Evolutionary conservation across 805 yeast species (phyloP), one percentile per base, ranked within the genome.

Genomic region (Nakazawaea peltata): DNA sequence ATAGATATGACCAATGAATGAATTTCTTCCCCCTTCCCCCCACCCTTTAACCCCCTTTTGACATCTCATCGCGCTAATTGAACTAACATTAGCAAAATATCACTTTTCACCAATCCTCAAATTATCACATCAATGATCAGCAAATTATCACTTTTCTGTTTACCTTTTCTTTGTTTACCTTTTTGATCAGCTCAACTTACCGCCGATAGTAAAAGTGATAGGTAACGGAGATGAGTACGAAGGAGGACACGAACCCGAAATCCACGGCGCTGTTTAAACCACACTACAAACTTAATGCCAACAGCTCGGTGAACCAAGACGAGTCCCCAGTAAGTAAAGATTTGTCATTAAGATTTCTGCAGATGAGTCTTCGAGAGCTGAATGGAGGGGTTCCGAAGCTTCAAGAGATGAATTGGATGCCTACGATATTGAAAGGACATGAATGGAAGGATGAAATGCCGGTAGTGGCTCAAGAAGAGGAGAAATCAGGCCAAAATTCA

Each of bases 291-390:
- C 26, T 32, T n/a, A 32, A 33, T 22, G 9, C 14, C n/a, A 17
- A 33, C n/a, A 21, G 32, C 15, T 33, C 36, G 9, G 36, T 32
- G 3, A 32, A 33, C 21, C n/a, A 15, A 5, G 36, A 34, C 19
- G 34, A 36, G 14, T 36, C 39, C 3, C 39, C 39, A 1, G 18
- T 30, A 15, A 19, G 32, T 6, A 36, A 30, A 16, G 34, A 36
- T 16, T 22, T 36, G 28, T 17, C 23, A 9, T 17, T 16, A 3
- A 19, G 21, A 16, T 36, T 36, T 32, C 19, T n/a, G 10, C 17
- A 13, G 10, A 14, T 36, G 11, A 30, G 34, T 17, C 31, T 36
- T 19, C 12, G 16, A 13, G 18, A 24, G 9, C 11, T 24, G 16
- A 7, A 3, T 19, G 25, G 7, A 10, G 19, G 24, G 26, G 21